Base-by-base conservation (phyloP, 768 basidiomycete species). In the Dentipellis fragilis region DNA sequence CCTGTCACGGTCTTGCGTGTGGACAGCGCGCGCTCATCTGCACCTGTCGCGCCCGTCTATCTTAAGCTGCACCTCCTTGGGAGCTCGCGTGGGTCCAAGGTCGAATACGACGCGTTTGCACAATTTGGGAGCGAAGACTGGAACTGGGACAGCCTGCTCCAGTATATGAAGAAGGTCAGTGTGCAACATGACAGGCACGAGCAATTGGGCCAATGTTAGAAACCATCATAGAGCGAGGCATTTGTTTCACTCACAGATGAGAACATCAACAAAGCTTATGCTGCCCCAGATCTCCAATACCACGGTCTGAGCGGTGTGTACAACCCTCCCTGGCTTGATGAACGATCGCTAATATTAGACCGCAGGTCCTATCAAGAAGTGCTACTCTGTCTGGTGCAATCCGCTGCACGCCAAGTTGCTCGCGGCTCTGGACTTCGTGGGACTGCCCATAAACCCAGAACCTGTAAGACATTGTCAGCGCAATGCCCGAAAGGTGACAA, bases 101-200 rank as follows among this genome's bases (percentile, higher is more conserved):
- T 12, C 11, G 59, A 60, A 21, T 21, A 59, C 21, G 56, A 62
- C 35, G 60, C 54, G 4, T 16, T 59, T 11, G 66, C 66, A 34
- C 54, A 52, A 10, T 54, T 67, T 0, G 67, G 66, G 3, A 65
- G 64, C 19, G 53, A 60, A 7, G 65, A 65, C 0, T 68, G 67
- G 66, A 63, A 64, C 54, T 67, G 65, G 66, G 56, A 58, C 3
- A 53, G 51, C 29, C 50, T 62, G 12, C 48, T 62, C 3, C 58
- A 63, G 19, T 67, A 68, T 40, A 47, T 57, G 38, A 66, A 62
- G 54, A 64, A 61, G 54, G 61, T 60, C 3, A 5, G 61, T 55
- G 8, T 29, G 29, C 29, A 29, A 29, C 29, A 29, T 29, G 29
- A 29, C 29, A 29, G 29, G 29, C 29, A 29, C 29, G 29, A 6